phyloP scores from a whole-genome alignment of 352 stramenopile species.

The Pythium catenulatum region DNA sequence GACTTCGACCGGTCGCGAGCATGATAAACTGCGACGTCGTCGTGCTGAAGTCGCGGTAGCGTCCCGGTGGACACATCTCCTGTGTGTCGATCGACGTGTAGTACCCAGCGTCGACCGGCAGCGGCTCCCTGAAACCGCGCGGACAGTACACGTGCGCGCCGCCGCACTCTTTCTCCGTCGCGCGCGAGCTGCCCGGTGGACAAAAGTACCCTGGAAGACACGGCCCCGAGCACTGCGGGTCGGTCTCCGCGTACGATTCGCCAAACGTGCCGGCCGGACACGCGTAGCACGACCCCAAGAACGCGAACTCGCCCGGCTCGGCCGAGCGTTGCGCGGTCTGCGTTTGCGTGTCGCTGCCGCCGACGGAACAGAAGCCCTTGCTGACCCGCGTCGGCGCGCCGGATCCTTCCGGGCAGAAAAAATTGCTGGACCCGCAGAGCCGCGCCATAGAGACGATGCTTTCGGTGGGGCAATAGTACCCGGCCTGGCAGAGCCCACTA shows the following conservation, averaged over 20 bases:
- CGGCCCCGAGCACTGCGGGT: slow-evolving; percentile 72
- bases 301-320: slow-evolving; percentile 75
- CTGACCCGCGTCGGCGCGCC: slow-evolving; percentile 6
- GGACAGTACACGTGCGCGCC: slow-evolving; percentile 74
- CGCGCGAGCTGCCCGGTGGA: slow-evolving; percentile 69
- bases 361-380: slow-evolving; percentile 65
- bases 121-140: slow-evolving; percentile 35
- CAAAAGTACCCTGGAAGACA: slow-evolving; percentile 88
- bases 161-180: slow-evolving; percentile 74
- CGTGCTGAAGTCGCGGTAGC: slow-evolving; percentile 59
- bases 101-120: slow-evolving; percentile 59
- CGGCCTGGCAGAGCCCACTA: slow-evolving; percentile 65
- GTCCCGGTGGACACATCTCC: slow-evolving; percentile 68
- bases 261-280: slow-evolving; percentile 87
- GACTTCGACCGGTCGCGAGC: slow-evolving; percentile 68
- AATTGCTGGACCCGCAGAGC: slow-evolving; percentile 55
- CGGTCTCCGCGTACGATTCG: slow-evolving; percentile 62
- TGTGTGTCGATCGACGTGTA: slow-evolving; percentile 72
- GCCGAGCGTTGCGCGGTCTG: slow-evolving; percentile 64
- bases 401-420: slow-evolving; percentile 67
- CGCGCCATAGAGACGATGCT: slow-evolving; percentile 45
- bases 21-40: slow-evolving; percentile 66
- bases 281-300: slow-evolving; percentile 72
- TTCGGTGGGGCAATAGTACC: slow-evolving; percentile 68
- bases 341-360: slow-evolving; percentile 16